Evolutionary conservation across 345 rosid species (phyloP), one percentile per base, ranked within the genome.

Genomic region (Aquilaria malaccensis): DNA sequence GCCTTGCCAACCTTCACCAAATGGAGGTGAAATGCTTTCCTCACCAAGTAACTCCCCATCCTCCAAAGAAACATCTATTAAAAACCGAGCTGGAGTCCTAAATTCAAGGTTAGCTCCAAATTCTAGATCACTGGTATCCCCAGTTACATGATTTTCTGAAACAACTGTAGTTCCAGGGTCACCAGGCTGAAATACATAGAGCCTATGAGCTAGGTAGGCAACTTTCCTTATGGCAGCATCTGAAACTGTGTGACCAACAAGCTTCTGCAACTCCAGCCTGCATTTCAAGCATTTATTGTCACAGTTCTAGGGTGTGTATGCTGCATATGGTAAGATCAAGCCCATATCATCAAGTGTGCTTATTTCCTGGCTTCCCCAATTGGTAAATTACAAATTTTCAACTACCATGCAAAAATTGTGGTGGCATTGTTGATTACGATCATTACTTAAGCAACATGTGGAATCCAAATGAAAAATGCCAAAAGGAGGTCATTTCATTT

Each of bases 61-160:
- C 50, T 75, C 91, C 69, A 84, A 62, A 56, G 78, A 77, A 62
- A 67, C 64, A 69, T 93, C 94, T 47, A 85, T 83, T 71, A 93
- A 51, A 77, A 93, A 93, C 55, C 98, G 81, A 57, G 86, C 70
- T 30, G 97, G 97, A 49, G 88, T 75, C 69, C 62, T 82, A 65
- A 93, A 93, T 58, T 59, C 76, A 70, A 93, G 83, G 73, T 93
- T 84, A 4, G 87, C 79, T 63, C 97, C 98, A 74, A 87, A 93
- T 65, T 93, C 97, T 13, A 76, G 63, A 51, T 71, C 79, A 68
- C 59, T 76, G 49, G 77, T 59, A 55, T 51, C 64, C 65, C 78
- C 85, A 58, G 72, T 51, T 33, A 13, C 76, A 68, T 61, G 74
- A 56, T 67, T 74, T 54, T 80, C 81, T 37, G 63, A 71, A 66